Conservation (phyloP, 2,329 filamentous ascomycete genomes). For the Cadophora gregata region DNA sequence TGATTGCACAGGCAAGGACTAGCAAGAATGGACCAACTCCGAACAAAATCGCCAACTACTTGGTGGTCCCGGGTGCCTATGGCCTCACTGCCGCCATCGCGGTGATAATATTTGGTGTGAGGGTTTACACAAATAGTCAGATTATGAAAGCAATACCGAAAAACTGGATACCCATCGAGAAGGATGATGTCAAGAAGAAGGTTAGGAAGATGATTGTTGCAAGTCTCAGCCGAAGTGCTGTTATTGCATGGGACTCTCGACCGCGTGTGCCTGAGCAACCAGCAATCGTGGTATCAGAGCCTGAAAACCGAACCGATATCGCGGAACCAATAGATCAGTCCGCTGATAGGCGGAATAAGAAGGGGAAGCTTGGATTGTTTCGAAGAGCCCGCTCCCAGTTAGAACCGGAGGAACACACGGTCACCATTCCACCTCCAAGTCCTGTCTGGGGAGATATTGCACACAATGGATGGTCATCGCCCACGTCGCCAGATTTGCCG, state of each 20-base stretch:
- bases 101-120: constrained; percentile 76
- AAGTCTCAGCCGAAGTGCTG: constrained; percentile 76
- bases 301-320: constrained; percentile 40
- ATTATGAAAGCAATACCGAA: constrained; percentile 85
- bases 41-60: constrained; percentile 76
- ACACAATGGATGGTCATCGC: constrained; percentile 89
- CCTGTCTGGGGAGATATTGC: constrained; percentile 80
- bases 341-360: constrained; percentile 18
- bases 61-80: constrained; percentile 80
- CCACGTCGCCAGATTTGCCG: constrained; percentile 74
- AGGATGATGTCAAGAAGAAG: constrained; percentile 77
- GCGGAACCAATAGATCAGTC: constrained; percentile 30
- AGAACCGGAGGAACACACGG: constrained; percentile 33
- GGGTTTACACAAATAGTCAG: constrained; percentile 86
- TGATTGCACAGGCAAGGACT: constrained; percentile 71
- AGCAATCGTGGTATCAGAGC: constrained; percentile 40
- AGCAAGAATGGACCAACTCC: constrained; percentile 53
- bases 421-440: constrained; percentile 34
- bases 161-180: constrained; percentile 83
- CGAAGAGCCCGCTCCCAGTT: constrained; percentile 21
- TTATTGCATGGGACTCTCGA: constrained; percentile 78
- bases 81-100: constrained; percentile 73
- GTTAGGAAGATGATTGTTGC: constrained; percentile 79
- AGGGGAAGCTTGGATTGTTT: constrained; percentile 19
- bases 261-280: constrained; percentile 61